phyloP scores from a whole-genome alignment of 768 basidiomycete genomes.

The Amanita polypyramis region DNA sequence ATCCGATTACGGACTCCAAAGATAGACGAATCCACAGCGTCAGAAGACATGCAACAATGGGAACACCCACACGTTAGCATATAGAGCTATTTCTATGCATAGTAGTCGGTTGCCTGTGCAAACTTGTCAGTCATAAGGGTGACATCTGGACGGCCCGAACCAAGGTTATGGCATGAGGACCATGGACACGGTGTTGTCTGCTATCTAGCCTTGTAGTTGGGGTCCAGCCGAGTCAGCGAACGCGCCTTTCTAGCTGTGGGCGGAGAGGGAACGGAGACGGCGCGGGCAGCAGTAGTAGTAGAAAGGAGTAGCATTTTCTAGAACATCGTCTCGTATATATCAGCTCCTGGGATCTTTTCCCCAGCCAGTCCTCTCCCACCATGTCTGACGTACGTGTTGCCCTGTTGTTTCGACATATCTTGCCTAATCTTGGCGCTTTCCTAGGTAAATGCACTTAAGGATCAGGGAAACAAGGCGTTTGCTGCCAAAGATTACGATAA shows the following conservation, averaged over 20 bases:
- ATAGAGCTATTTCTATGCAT: background rate
- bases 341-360: background rate
- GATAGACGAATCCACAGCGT: background rate
- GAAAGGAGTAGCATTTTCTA: conserved; percentile 18
- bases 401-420: background rate
- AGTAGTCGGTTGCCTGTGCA: background rate
- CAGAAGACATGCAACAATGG: background rate
- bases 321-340: conserved; percentile 14
- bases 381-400: conserved; percentile 31
- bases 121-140: background rate
- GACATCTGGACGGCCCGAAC: background rate
- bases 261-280: background rate
- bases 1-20: background rate
- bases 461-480: conserved; percentile 93
- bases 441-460: conserved; percentile 61
- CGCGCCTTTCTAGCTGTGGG: background rate
- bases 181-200: conserved; percentile 3
- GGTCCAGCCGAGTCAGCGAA: background rate
- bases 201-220: background rate
- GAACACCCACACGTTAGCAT: background rate
- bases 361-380: conserved; percentile 1
- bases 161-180: conserved; percentile 6
- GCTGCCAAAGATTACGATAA: conserved; percentile 85
- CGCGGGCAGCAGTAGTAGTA: conserved; percentile 14
- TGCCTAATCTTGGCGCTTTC: background rate